These are phyloP conservation scores for Pinus tabuliformis DNA, from an alignment of 75 land plant genomes.

Conservation along the genomic window DNA sequence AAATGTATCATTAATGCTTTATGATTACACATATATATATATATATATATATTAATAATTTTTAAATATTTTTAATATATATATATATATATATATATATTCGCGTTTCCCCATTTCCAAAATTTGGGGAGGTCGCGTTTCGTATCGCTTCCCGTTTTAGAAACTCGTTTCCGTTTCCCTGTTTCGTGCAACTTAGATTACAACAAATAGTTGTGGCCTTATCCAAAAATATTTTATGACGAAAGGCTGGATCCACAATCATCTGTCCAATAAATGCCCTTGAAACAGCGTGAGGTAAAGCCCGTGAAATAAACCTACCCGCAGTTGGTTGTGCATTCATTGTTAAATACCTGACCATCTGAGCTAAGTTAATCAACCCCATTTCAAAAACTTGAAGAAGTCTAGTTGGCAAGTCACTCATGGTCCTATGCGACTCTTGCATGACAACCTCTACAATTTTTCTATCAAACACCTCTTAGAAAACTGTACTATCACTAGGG, in stretches of 20 bases:
- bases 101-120: too few species aligned
- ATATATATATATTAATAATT: too few species aligned
- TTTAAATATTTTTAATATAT: too few species aligned
- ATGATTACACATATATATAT: too few species aligned
- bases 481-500: not conserved
- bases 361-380: constrained; percentile 90
- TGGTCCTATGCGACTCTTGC: constrained; percentile 88
- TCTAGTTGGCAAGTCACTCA: constrained; percentile 88
- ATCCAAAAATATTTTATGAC: constrained; percentile 69
- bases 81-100: too few species aligned
- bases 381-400: constrained; percentile 89
- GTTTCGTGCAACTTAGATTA: too few species aligned
- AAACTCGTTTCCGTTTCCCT: too few species aligned
- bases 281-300: constrained; percentile 65
- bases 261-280: constrained; percentile 95
- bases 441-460: constrained; percentile 89
- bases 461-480: constrained; percentile 71
- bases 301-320: constrained; percentile 54
- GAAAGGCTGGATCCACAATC: constrained; percentile 89
- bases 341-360: constrained; percentile 78
- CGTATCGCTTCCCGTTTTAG: too few species aligned
- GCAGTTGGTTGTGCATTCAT: constrained; percentile 85
- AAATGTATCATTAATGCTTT: too few species aligned
- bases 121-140: too few species aligned
- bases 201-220: constrained; percentile 71